These are phyloP conservation scores for Candida taoyuanica DNA, from an alignment of 805 yeast species.

Conservation along the genomic window DNA sequence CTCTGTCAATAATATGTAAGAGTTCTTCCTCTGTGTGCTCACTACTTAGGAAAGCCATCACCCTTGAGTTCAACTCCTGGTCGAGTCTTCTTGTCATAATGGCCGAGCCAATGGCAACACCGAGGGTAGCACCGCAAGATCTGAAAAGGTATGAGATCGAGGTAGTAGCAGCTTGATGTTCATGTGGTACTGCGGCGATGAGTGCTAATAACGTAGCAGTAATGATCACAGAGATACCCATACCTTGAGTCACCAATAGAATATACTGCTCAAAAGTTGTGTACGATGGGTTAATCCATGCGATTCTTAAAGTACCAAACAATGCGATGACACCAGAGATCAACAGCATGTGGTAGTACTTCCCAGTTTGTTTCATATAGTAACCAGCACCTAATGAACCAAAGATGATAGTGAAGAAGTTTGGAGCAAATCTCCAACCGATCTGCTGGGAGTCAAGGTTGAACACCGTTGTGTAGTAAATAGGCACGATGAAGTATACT, in stretches of 20 bases:
- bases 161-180: slow-evolving; percentile 63
- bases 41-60: slow-evolving; percentile 31
- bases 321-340: slow-evolving; percentile 39
- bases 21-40: slow-evolving; percentile 37
- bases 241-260: slow-evolving; percentile 44
- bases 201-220: slow-evolving; percentile 63
- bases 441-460: slow-evolving; percentile 49
- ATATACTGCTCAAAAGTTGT: slow-evolving; percentile 39
- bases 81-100: slow-evolving; percentile 48
- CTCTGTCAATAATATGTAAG: slow-evolving; percentile 41
- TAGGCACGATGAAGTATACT: slow-evolving; percentile 52
- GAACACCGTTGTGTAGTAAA: slow-evolving; percentile 54
- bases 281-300: slow-evolving; percentile 30
- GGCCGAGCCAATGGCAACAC: slow-evolving; percentile 60
- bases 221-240: slow-evolving; percentile 53
- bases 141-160: slow-evolving; percentile 64
- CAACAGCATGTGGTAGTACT: slow-evolving; percentile 45
- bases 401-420: slow-evolving; percentile 50
- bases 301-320: slow-evolving; percentile 40
- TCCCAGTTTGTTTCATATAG: slow-evolving; percentile 62
- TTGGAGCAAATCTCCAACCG: slow-evolving; percentile 58
- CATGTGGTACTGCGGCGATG: slow-evolving; percentile 67
- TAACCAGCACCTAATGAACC: slow-evolving; percentile 62
- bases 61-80: slow-evolving; percentile 25
- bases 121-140: slow-evolving; percentile 62